Conservation (phyloP, 169 alveolate genomes). For the Plasmodium falciparum region DNA sequence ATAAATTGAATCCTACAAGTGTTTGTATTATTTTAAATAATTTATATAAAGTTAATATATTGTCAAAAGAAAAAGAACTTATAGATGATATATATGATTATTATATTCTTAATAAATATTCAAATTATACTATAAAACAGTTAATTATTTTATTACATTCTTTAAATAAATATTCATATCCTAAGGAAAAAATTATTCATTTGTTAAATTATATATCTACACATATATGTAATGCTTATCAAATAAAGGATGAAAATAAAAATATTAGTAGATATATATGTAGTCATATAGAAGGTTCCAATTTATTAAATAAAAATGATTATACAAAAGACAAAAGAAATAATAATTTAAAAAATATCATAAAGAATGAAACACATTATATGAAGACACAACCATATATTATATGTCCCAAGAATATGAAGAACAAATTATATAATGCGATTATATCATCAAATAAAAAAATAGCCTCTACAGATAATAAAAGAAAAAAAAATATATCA, state of each 20-base stretch:
- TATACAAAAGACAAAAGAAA: neutral
- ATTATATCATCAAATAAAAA: no score
- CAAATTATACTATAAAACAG: conserved; percentile 14
- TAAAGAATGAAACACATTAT: no score
- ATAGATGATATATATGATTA: conserved; percentile 19
- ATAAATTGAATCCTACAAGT: conserved; percentile 31
- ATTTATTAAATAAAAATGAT: neutral
- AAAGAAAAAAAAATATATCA: no score
- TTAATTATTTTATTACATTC: conserved; percentile 30
- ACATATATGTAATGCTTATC: neutral
- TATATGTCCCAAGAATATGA: no score
- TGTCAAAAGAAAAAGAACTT: neutral
- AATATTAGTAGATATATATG: no score
- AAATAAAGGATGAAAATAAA: no score
- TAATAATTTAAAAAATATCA: no score
- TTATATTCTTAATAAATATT: conserved; percentile 20
- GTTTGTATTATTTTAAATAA: conserved; percentile 50
- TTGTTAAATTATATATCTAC: conserved; percentile 14
- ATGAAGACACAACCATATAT: no score
- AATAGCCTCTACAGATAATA: no score
- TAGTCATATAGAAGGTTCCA: neutral
- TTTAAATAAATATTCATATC: conserved; percentile 11
- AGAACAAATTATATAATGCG: no score
- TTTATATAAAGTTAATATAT: conserved; percentile 5
- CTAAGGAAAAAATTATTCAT: conserved; percentile 8